phyloP scores from a whole-genome alignment of 768 basidiomycete species.

The Leccinum incarnatum region DNA sequence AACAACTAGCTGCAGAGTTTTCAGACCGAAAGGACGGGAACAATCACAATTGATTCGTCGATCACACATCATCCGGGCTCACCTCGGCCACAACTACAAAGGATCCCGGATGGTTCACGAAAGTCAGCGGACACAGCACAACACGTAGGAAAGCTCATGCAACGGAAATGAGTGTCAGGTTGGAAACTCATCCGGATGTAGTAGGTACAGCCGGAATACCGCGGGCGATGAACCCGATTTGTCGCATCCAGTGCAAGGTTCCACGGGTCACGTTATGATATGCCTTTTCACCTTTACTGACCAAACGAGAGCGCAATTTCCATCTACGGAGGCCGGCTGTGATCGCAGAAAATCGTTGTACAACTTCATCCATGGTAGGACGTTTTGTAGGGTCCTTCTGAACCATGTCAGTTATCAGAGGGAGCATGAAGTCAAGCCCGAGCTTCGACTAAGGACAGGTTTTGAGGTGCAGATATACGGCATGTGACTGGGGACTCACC shows the following conservation, averaged over 20 bases:
- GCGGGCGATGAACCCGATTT: conserved; percentile 13
- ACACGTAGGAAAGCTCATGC: not conserved
- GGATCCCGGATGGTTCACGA: not conserved
- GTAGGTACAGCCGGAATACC: conserved; percentile 22
- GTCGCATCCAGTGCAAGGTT: conserved; percentile 26
- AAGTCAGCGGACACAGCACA: not conserved
- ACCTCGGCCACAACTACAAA: not conserved
- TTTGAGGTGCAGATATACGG: not conserved
- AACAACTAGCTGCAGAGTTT: not conserved
- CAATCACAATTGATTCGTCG: too few relatives aligned
- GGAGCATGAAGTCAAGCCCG: conserved; percentile 32
- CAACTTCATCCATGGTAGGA: conserved; percentile 37
- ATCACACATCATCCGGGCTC: not conserved
- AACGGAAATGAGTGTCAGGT: not conserved
- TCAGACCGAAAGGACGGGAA: not conserved
- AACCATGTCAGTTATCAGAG: conserved; percentile 38
- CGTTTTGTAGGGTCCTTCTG: conserved; percentile 35
- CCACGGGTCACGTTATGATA: conserved; percentile 1
- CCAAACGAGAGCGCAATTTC: conserved; percentile 31
- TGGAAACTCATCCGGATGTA: not conserved
- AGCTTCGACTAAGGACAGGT: not conserved
- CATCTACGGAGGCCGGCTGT: conserved; percentile 12
- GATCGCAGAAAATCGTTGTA: not conserved
- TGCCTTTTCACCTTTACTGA: not conserved
- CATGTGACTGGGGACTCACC: accelerated